Conservation (phyloP, 352 stramenopile species). For the Pythium diclinum region DNA sequence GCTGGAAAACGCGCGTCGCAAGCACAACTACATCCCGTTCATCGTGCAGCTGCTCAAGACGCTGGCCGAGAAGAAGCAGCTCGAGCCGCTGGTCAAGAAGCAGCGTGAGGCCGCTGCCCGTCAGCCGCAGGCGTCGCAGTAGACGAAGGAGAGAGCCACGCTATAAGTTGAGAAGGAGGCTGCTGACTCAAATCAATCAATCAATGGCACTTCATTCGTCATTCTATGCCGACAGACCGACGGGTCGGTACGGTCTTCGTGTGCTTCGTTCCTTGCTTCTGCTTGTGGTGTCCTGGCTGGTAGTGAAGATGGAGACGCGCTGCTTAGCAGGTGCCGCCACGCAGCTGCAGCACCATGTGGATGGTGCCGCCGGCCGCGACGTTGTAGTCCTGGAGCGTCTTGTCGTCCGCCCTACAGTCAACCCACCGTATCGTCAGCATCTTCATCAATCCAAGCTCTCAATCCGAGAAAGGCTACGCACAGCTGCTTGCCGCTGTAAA, state of each 20-base stretch:
- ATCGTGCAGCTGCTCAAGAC: conserved; percentile 92
- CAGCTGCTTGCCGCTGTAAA: conserved; percentile 98
- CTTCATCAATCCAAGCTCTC: not conserved
- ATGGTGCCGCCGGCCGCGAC: conserved; percentile 96
- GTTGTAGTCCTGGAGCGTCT: conserved; percentile 96
- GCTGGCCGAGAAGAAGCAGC: conserved; percentile 87
- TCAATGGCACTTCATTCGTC: not conserved
- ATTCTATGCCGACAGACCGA: not conserved
- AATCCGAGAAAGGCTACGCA: conserved; percentile 9
- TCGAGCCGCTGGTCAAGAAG: conserved; percentile 76
- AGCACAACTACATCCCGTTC: conserved; percentile 97
- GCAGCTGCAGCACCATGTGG: conserved; percentile 98
- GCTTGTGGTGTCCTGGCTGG: not conserved
- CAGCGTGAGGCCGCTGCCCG: conserved; percentile 33
- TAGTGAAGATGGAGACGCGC: not conserved
- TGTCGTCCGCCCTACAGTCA: conserved; percentile 86
- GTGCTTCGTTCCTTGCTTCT: not conserved
- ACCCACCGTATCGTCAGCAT: not conserved
- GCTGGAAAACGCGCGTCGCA: conserved; percentile 91
- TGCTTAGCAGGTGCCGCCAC: conserved; percentile 77
- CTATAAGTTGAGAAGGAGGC: not conserved
- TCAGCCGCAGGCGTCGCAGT: conserved; percentile 11
- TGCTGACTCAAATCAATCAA: not conserved
- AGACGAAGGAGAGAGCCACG: not conserved
- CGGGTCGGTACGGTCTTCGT: not conserved